Conservation (phyloP, 2,329 filamentous ascomycete genomes). For the Neurospora sp. region DNA sequence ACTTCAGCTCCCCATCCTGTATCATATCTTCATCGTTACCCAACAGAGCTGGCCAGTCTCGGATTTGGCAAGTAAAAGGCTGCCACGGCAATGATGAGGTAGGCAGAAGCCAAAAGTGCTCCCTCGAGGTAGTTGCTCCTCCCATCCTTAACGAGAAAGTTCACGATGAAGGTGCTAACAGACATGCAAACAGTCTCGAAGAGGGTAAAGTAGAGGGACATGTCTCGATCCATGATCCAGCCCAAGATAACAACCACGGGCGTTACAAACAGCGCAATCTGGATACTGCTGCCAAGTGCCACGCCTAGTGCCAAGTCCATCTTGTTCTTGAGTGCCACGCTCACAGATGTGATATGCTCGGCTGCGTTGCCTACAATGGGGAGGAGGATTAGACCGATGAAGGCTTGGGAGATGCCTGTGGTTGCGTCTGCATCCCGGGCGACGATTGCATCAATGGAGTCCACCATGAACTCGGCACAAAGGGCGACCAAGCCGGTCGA, state of each 20-base stretch:
- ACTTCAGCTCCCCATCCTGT: neutral
- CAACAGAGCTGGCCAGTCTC: neutral
- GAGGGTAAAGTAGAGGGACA: slow-evolving; percentile 62
- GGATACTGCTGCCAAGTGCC: slow-evolving; percentile 50
- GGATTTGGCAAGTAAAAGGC: neutral
- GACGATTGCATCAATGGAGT: slow-evolving; percentile 47
- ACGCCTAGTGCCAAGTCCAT: slow-evolving; percentile 54
- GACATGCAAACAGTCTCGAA: slow-evolving; percentile 70
- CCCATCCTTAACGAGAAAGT: slow-evolving; percentile 65
- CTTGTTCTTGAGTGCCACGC: slow-evolving; percentile 49
- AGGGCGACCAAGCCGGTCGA: slow-evolving; percentile 48
- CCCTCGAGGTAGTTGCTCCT: slow-evolving; percentile 54
- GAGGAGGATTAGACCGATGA: slow-evolving; percentile 52
- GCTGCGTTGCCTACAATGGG: slow-evolving; percentile 55
- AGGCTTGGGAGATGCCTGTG: slow-evolving; percentile 39
- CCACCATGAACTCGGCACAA: slow-evolving; percentile 53
- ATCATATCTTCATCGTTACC: neutral
- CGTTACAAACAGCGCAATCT: slow-evolving; percentile 52
- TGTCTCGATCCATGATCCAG: slow-evolving; percentile 45
- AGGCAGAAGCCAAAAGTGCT: slow-evolving; percentile 20
- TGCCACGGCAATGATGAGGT: slow-evolving; percentile 21
- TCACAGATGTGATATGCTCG: slow-evolving; percentile 53
- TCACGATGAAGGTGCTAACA: slow-evolving; percentile 61
- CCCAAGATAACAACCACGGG: slow-evolving; percentile 51
- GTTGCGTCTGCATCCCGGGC: slow-evolving; percentile 21